These are phyloP conservation scores for Verticillium klebahnii DNA, from an alignment of 2,329 filamentous ascomycete species.

Conservation along the genomic window DNA sequence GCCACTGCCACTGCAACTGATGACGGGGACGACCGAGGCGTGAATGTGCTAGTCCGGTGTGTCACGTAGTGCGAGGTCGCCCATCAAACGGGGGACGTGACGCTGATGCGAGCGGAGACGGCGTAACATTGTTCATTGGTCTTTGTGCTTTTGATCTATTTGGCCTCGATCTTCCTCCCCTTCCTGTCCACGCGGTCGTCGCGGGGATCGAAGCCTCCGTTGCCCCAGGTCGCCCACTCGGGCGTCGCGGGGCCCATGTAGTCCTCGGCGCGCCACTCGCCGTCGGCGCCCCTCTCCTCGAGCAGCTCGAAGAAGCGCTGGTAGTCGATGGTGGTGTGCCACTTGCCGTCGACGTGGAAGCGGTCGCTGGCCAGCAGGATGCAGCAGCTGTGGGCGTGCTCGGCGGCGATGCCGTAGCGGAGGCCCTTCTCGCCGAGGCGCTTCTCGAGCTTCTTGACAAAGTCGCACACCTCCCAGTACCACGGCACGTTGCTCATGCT, in stretches of 20 bases:
- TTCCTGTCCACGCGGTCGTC: slow-evolving; percentile 86
- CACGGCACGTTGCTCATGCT: slow-evolving; percentile 98
- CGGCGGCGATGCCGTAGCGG: slow-evolving; percentile 84
- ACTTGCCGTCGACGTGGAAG: slow-evolving; percentile 72
- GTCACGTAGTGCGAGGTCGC: neutral
- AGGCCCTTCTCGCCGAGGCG: slow-evolving; percentile 68
- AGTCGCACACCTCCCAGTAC: slow-evolving; percentile 83
- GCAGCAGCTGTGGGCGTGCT: slow-evolving; percentile 94
- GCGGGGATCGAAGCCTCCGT: slow-evolving; percentile 88
- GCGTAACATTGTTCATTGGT: neutral
- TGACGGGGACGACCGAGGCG: no score
- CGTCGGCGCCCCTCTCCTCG: slow-evolving; percentile 60
- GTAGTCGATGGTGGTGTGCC: slow-evolving; percentile 93
- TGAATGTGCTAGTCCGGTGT: neutral
- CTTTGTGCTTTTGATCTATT: neutral
- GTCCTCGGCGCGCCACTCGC: slow-evolving; percentile 79
- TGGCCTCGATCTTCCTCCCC: slow-evolving; percentile 58
- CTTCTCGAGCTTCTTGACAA: slow-evolving; percentile 69
- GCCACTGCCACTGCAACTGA: neutral
- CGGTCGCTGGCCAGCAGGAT: slow-evolving; percentile 78
- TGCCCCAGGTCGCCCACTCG: slow-evolving; percentile 93
- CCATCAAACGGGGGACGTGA: neutral
- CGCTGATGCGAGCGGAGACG: no score
- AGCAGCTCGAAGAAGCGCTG: slow-evolving; percentile 80
- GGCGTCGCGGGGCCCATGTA: slow-evolving; percentile 83